Percentiles rank a stretch among this genome's conserved stretches.
phyloP scores from a whole-genome alignment of 2,329 filamentous ascomycete species.

The Botrytis hyacinthi region DNA sequence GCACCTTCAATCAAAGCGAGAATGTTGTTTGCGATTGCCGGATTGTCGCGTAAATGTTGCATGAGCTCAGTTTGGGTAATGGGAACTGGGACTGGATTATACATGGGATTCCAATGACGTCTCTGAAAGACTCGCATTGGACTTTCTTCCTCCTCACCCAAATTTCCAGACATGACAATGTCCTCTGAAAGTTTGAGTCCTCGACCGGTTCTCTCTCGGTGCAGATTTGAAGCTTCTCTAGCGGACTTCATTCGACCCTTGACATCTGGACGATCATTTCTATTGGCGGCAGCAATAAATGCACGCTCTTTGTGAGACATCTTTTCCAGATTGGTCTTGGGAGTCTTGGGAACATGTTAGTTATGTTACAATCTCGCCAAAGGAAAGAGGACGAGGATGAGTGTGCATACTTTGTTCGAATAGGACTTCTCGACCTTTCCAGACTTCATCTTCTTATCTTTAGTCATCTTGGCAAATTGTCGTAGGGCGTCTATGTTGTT shows the following conservation, averaged over 20 bases:
- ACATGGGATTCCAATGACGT: slow-evolving; percentile 61
- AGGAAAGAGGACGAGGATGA: not conserved
- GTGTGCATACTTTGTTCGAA: not conserved
- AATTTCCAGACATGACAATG: slow-evolving; percentile 86
- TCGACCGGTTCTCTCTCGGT: slow-evolving; percentile 83
- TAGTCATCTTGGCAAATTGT: not conserved
- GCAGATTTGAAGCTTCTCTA: slow-evolving; percentile 82
- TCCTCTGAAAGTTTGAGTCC: slow-evolving; percentile 78
- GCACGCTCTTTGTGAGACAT: slow-evolving; percentile 78
- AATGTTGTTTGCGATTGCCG: not conserved
- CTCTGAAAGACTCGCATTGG: slow-evolving; percentile 50
- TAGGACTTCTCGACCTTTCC: not conserved
- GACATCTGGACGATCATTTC: slow-evolving; percentile 74
- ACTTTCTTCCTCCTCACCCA: slow-evolving; percentile 75
- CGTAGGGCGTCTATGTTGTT: not conserved
- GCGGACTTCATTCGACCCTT: slow-evolving; percentile 89
- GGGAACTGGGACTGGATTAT: slow-evolving; percentile 29
- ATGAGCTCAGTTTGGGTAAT: not conserved
- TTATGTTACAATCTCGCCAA: not conserved
- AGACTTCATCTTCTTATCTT: not conserved
- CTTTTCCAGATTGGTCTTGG: not conserved
- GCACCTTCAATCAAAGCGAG: not conserved
- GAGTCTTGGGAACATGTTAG: not conserved
- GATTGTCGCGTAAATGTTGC: not conserved
- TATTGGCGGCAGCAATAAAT: slow-evolving; percentile 86